Evolutionary conservation across 768 basidiomycete species (phyloP).

Genomic region (Nevesoporus exiguus): DNA sequence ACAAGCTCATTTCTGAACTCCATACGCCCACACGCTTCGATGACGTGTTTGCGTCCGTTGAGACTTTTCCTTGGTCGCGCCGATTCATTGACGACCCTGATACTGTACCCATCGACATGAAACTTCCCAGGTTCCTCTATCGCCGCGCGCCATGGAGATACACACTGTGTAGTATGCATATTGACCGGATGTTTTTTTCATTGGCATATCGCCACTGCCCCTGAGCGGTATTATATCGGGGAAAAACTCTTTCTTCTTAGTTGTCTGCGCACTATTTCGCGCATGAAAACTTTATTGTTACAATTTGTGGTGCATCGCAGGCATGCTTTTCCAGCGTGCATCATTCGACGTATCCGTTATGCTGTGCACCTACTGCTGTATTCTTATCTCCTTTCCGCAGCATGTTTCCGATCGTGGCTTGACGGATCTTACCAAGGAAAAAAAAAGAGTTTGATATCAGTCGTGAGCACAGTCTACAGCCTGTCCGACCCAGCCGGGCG

Average conservation of each 20-base stretch:
- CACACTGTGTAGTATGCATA: constrained; percentile 3
- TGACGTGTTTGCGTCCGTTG: constrained; percentile 12
- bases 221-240: constrained; percentile 27
- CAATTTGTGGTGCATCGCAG: constrained; percentile 19
- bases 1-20: not conserved
- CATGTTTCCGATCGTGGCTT: constrained; percentile 10
- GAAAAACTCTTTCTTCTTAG: constrained; percentile 5
- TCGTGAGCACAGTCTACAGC: not conserved
- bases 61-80: constrained; percentile 12
- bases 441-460: constrained; percentile 16
- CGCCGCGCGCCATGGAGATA: constrained; percentile 27
- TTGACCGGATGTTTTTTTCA: constrained; percentile 7
- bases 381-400: constrained; percentile 26
- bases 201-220: constrained; percentile 24
- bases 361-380: constrained; percentile 20
- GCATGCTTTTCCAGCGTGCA: constrained; percentile 27
- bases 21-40: constrained; percentile 7
- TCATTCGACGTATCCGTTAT: constrained; percentile 21
- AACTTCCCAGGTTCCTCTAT: constrained; percentile 21
- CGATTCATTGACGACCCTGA: constrained; percentile 23
- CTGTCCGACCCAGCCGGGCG: constrained; percentile 13
- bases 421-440: constrained; percentile 15
- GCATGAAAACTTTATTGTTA: constrained; percentile 17
- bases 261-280: constrained; percentile 7
- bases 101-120: constrained; percentile 3